These are phyloP conservation scores for Basipetospora sp. DNA, from an alignment of 2,329 filamentous ascomycete species.

Conservation along the genomic window DNA sequence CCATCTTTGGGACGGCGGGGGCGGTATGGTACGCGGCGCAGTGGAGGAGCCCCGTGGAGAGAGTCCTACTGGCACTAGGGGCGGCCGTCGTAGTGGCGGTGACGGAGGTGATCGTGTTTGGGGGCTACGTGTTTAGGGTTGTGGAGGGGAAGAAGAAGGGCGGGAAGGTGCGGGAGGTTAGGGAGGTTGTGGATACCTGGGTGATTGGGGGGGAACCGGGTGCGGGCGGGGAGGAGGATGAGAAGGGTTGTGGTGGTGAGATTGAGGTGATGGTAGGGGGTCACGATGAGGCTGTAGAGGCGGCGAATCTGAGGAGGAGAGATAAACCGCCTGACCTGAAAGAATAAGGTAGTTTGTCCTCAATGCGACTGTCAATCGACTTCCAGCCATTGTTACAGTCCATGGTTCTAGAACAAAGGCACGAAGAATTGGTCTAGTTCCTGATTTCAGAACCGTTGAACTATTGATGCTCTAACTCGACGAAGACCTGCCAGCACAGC, in stretches of 20 bases:
- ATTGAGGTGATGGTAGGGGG: not conserved
- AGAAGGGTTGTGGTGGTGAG: conserved; percentile 7
- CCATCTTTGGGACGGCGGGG: conserved; percentile 62
- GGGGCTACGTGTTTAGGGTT: conserved; percentile 58
- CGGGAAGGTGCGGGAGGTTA: conserved; percentile 45
- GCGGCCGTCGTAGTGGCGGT: conserved; percentile 56
- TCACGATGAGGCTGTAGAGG: not conserved
- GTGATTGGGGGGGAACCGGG: conserved; percentile 33
- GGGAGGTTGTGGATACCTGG: conserved; percentile 60
- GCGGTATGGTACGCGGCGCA: conserved; percentile 66
- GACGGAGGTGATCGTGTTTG: conserved; percentile 65
- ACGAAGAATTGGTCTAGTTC: no score
- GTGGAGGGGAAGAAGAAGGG: conserved; percentile 52
- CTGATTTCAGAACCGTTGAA: no score
- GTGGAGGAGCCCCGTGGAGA: conserved; percentile 58
- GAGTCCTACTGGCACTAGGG: conserved; percentile 56
- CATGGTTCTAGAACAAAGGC: no score
- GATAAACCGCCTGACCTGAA: conserved; percentile 1
- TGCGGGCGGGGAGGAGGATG: conserved; percentile 13
- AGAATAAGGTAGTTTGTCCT: not conserved
- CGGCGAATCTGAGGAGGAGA: conserved; percentile 3
- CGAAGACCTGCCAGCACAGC: no score
- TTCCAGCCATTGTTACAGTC: no score
- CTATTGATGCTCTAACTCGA: no score
- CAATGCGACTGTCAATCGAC: no score